Percentiles rank a stretch among this genome's conserved stretches.
Evolutionary conservation across 2,329 filamentous ascomycete species (phyloP).

Genomic region (Sporothrix brunneoviolacea): DNA sequence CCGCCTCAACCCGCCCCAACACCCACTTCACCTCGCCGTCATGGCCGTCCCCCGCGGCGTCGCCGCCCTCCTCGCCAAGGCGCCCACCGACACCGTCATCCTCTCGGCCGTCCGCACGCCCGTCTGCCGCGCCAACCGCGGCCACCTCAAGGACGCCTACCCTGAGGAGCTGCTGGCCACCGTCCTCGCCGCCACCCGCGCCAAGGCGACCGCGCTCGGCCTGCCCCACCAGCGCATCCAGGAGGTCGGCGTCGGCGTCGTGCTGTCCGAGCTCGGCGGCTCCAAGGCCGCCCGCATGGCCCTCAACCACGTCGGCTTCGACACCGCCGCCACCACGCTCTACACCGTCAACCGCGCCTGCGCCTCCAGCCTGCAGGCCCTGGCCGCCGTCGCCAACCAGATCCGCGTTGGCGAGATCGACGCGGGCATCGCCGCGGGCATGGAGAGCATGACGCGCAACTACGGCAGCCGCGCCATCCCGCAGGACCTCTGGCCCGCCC

Average conservation of each 20-base stretch:
- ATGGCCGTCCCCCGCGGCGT: slow-evolving; percentile 59
- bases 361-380: slow-evolving; percentile 67
- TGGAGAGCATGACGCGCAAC: slow-evolving; percentile 95
- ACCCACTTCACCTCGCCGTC: not conserved
- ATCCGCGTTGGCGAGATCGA: slow-evolving; percentile 70
- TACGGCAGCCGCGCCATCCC: slow-evolving; percentile 84
- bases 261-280: slow-evolving; percentile 84
- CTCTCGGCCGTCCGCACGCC: slow-evolving; percentile 87
- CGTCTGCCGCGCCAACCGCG: slow-evolving; percentile 75
- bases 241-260: slow-evolving; percentile 81
- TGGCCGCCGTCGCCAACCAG: slow-evolving; percentile 65
- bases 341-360: slow-evolving; percentile 89
- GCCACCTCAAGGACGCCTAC: slow-evolving; percentile 78
- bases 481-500: slow-evolving; percentile 67
- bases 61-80: slow-evolving; percentile 68
- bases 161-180: slow-evolving; percentile 78
- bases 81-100: slow-evolving; percentile 76
- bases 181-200: slow-evolving; percentile 61
- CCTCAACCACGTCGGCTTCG: slow-evolving; percentile 73
- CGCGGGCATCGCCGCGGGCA: slow-evolving; percentile 75
- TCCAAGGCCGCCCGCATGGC: slow-evolving; percentile 89
- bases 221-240: slow-evolving; percentile 64
- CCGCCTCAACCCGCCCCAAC: not conserved
- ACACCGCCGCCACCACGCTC: slow-evolving; percentile 59
- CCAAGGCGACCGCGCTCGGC: slow-evolving; percentile 53